Evolutionary conservation across 2,329 filamentous ascomycete genomes (phyloP), one percentile per base, ranked within the genome.

Genomic region (Mycosphaerella arachidis): DNA sequence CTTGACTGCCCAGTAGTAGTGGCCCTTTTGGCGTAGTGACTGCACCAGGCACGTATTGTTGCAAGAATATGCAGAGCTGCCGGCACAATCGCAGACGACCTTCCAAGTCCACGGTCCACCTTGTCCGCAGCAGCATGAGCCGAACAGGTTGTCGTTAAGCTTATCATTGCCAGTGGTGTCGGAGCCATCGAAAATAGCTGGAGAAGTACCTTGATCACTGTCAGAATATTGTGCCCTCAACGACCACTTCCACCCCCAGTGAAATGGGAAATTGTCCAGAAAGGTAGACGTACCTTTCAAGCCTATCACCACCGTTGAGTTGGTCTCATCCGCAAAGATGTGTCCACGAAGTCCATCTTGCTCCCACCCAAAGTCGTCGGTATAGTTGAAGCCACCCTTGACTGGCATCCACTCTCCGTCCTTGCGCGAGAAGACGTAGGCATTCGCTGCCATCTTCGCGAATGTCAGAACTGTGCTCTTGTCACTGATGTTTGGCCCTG

Each of bases 101-200:
- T 90, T 87, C 88, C 92, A 97, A 16, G 92, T 86, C 77, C 87
- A 92, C 65, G 92, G 91, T 0, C 92, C 92, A 68, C 95, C 92
- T 76, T 97, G 92, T 4, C 86, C 94, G 76, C 94, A 99, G 75
- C 94, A 99, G 77, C 94, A 99, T 72, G 92, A 96, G 78, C 97
- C 97, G 76, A 96, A 96, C 9, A 99, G 81, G 72, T 99, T 99
- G 76, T 99, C 94, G 73, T 97, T 99, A 70, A 92, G 81, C 78
- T 99, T 99, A 78, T 99, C 94, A 67, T 96, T 96, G 29, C 92
- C 96, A 0, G 93, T 97, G 1, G 94, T 97, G 55, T 92, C 93
- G 40, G 93, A 90, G n/a, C 94, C 94, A 73, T 97, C 93, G 72
- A 97, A 97, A 3, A 97, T 87, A 12, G 94, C 93, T 1, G 88